Percentiles rank a stretch among this genome's conserved stretches.
phyloP scores from a whole-genome alignment of 1,284 basidiomycete genomes.

The Trametes polyzona region DNA sequence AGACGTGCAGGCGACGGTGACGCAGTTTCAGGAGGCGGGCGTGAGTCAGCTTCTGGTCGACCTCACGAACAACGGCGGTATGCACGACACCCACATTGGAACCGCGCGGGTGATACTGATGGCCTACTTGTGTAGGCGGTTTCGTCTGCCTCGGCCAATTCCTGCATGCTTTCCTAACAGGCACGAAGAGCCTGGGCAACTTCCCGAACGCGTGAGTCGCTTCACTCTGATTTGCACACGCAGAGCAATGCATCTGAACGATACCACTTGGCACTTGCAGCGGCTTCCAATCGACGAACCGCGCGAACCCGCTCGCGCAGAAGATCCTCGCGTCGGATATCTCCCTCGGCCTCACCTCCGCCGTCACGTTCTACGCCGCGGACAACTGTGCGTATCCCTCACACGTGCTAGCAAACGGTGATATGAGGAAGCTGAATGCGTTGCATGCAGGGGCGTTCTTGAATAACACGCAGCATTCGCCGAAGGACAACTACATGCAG shows the following conservation, averaged over 20 bases:
- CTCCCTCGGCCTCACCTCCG: conserved; percentile 42
- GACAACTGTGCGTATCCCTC: conserved; percentile 55
- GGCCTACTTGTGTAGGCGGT: conserved; percentile 45
- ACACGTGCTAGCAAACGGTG: no score
- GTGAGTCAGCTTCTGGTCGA: conserved; percentile 60
- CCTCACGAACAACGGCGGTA: conserved; percentile 64
- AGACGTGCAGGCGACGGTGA: conserved; percentile 52
- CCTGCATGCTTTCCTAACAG: conserved; percentile 59
- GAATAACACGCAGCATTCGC: conserved; percentile 48
- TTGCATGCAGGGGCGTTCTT: conserved; percentile 52
- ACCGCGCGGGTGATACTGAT: not conserved
- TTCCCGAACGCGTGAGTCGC: conserved; percentile 56
- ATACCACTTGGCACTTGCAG: no score
- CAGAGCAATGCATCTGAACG: no score
- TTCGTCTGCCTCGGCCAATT: conserved; percentile 65
- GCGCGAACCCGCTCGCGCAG: conserved; percentile 58
- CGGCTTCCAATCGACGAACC: conserved; percentile 56
- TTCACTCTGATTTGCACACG: no score
- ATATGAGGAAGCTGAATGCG: not conserved
- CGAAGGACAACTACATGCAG: conserved; percentile 51
- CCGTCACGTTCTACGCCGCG: conserved; percentile 48
- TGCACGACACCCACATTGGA: not conserved
- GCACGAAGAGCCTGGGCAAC: conserved; percentile 37
- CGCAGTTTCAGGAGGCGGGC: conserved; percentile 50
- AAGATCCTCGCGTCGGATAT: conserved; percentile 60